Base-by-base conservation (phyloP, 768 basidiomycete species). In the Tulasnella sp. region DNA sequence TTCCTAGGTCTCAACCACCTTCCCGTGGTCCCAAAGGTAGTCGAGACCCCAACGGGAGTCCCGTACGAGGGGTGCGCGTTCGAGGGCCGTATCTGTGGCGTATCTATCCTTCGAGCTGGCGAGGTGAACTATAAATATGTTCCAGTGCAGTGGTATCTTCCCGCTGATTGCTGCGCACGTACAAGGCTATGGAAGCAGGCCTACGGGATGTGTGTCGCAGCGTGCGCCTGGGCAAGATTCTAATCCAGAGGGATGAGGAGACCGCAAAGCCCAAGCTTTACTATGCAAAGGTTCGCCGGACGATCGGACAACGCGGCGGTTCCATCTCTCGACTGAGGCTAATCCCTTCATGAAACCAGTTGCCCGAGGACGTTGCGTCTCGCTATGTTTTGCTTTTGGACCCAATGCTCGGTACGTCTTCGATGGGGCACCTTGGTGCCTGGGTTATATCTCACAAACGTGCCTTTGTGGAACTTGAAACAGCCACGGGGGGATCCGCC, bases 241-340 rank as follows among this genome's bases (percentile, higher is more conserved):
- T 99, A 49, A 99, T 99, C 62, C 94, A 99, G 73, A 73, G 94
- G 88, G 93, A 99, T 66, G 96, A 98, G 70, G 92, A 93, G 67
- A 99, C 94, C 0, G 80, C 88, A 1, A 77, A 84, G 58, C 87
- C 96, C 0, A 97, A 98, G 71, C 76, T 99, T 19, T 99, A 94
- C 71, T 91, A 89, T 69, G 83, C 84, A 42, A 89, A 91, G 74
- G 87, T 85, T 63, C 41, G 44, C 11, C n/a, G 22, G 51, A 38
- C 2, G 17, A 22, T 3, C 27, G 11, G 31, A 41, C 4, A 49
- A 38, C 42, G 10, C 30, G n/a, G 8, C 34, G 15, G 24, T n/a
- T 12, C 4, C 45, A 2, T 15, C 12, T 29, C 30, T 31, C 45
- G 19, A 11, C 19, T 48, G 21, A 29, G 46, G 7, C 21, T 29